These are phyloP conservation scores for Penicillium sp. DNA, from an alignment of 2,329 filamentous ascomycete genomes.

Conservation along the genomic window DNA sequence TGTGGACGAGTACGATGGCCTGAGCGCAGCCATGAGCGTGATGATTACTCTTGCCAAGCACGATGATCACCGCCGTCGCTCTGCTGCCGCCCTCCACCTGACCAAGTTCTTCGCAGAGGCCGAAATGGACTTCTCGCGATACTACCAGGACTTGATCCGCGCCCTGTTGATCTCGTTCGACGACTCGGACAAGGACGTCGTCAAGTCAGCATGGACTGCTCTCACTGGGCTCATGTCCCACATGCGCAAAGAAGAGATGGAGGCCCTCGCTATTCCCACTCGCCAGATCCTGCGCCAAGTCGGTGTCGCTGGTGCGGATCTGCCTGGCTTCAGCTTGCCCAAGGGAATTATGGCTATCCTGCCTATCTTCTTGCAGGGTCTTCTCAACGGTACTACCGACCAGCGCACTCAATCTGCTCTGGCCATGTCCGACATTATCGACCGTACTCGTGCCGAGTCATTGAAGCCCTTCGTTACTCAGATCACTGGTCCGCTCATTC, in stretches of 20 bases:
- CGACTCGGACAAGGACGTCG: slow-evolving; percentile 77
- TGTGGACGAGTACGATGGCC: slow-evolving; percentile 92
- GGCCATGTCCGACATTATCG: slow-evolving; percentile 93
- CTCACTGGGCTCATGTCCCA: slow-evolving; percentile 84
- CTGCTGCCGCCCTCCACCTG: slow-evolving; percentile 75
- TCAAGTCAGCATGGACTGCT: slow-evolving; percentile 87
- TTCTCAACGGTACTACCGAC: slow-evolving; percentile 94
- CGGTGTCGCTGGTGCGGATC: slow-evolving; percentile 78
- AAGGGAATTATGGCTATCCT: slow-evolving; percentile 97
- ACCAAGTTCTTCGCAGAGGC: slow-evolving; percentile 81
- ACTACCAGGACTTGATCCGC: slow-evolving; percentile 93
- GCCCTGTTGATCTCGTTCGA: slow-evolving; percentile 89
- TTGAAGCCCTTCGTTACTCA: slow-evolving; percentile 95
- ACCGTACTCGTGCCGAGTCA: slow-evolving; percentile 83
- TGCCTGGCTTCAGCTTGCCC: slow-evolving; percentile 84
- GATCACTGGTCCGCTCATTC: slow-evolving; percentile 95
- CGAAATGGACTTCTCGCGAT: slow-evolving; percentile 87
- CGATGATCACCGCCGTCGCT: slow-evolving; percentile 83
- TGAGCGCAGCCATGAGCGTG: slow-evolving; percentile 94
- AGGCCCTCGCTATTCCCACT: slow-evolving; percentile 82
- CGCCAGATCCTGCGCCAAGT: slow-evolving; percentile 84
- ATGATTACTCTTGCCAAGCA: slow-evolving; percentile 87
- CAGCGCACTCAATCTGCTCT: slow-evolving; percentile 90
- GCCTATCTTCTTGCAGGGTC: slow-evolving; percentile 94
- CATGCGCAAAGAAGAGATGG: slow-evolving; percentile 97